phyloP scores from a whole-genome alignment of 2,329 filamentous ascomycete species.

The Aspergillus spinulosporus region DNA sequence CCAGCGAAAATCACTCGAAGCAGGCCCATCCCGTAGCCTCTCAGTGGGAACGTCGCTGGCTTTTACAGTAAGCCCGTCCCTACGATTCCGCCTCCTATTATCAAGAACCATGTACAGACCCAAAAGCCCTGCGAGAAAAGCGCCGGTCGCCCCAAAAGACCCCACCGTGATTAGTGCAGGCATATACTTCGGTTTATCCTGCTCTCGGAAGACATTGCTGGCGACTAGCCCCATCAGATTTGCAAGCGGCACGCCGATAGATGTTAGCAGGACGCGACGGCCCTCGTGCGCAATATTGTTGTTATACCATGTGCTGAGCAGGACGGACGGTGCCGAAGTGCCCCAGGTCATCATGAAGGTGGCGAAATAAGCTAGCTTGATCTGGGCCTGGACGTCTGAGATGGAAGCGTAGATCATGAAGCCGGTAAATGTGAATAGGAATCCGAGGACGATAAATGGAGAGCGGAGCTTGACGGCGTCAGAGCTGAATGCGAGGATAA shows the following conservation, averaged over 20 bases:
- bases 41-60: slow-evolving; percentile 61
- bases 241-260: slow-evolving; percentile 70
- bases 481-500: slow-evolving; percentile 65
- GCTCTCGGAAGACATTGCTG: slow-evolving; percentile 65
- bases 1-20: slow-evolving; percentile 58
- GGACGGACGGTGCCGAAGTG: slow-evolving; percentile 70
- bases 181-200: slow-evolving; percentile 66
- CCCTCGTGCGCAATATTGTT: slow-evolving; percentile 81
- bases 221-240: slow-evolving; percentile 74
- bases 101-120: slow-evolving; percentile 66
- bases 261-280: slow-evolving; percentile 68
- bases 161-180: slow-evolving; percentile 63
- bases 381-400: slow-evolving; percentile 58
- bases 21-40: slow-evolving; percentile 56
- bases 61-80: slow-evolving; percentile 56
- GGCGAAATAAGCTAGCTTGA: slow-evolving; percentile 71
- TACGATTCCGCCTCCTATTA: slow-evolving; percentile 60
- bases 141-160: slow-evolving; percentile 57
- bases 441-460: slow-evolving; percentile 73
- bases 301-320: slow-evolving; percentile 70
- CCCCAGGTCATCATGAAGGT: slow-evolving; percentile 84
- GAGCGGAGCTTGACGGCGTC: slow-evolving; percentile 25
- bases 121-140: slow-evolving; percentile 55
- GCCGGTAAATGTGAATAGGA: slow-evolving; percentile 71
- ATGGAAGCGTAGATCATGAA: slow-evolving; percentile 78